Conservation (phyloP, 371 early-diverging fungal species). For the Syncephalastrum contaminatum region DNA sequence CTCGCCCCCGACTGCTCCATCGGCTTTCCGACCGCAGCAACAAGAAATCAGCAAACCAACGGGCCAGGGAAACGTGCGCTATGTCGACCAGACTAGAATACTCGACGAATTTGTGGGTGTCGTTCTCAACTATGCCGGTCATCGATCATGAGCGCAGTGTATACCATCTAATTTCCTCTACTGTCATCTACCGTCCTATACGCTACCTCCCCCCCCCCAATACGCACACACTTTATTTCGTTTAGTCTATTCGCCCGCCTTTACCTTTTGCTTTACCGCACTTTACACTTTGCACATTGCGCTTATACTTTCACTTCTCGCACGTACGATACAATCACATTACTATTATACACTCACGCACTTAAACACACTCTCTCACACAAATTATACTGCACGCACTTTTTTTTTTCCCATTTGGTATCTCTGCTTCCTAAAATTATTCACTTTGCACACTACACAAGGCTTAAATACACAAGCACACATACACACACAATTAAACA, state of each 20-base stretch:
- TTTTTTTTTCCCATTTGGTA: not conserved
- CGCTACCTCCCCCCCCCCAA: not conserved
- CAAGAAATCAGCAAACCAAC: slow-evolving; percentile 2
- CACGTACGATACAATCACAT: slow-evolving; percentile 2
- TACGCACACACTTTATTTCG: not conserved
- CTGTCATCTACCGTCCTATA: slow-evolving; percentile 5
- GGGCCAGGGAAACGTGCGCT: not conserved
- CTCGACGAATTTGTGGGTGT: slow-evolving; percentile 29
- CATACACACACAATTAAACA: too few relatives aligned
- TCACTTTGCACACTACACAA: too few relatives aligned
- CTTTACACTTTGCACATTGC: too few relatives aligned
- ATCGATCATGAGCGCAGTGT: slow-evolving; percentile 14
- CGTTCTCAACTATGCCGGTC: slow-evolving; percentile 24
- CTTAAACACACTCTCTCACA: not conserved
- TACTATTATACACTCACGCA: not conserved
- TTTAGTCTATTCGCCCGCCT: slow-evolving; percentile 3
- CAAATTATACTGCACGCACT: slow-evolving; percentile 3
- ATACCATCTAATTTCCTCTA: slow-evolving; percentile 2
- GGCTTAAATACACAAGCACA: too few relatives aligned
- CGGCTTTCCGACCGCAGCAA: slow-evolving; percentile 6
- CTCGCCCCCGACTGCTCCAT: slow-evolving; percentile 7
- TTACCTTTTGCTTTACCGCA: slow-evolving; percentile 8
- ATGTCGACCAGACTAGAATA: slow-evolving; percentile 13
- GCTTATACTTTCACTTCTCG: not conserved
- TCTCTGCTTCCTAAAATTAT: too few relatives aligned